phyloP scores from a whole-genome alignment of 2,329 filamentous ascomycete genomes.

The Alternaria gansuensis region DNA sequence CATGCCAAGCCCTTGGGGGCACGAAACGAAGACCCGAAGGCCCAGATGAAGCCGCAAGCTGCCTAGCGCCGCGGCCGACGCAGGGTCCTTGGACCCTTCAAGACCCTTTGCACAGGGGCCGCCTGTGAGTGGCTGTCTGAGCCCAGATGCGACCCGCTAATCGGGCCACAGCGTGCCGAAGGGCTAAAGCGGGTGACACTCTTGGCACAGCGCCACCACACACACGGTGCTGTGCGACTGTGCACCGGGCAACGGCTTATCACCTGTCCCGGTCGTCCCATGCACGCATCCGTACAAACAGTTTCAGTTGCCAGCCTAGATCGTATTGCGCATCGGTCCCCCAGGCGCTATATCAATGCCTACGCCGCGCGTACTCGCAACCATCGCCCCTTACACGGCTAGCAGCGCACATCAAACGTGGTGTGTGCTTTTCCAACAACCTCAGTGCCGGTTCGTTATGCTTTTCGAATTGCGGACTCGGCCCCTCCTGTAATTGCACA shows the following conservation, averaged over 20 bases:
- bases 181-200: not conserved
- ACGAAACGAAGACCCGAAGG: not conserved
- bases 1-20: slow-evolving; percentile 12
- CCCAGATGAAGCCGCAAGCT: slow-evolving; percentile 1
- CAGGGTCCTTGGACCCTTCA: slow-evolving; percentile 16
- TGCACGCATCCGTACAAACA: slow-evolving; percentile 12
- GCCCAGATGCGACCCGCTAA: slow-evolving; percentile 3
- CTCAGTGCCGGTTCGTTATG: not conserved
- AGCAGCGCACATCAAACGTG: slow-evolving; percentile 17
- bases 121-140: not conserved
- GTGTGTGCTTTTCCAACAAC: slow-evolving; percentile 9
- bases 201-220: not conserved
- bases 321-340: slow-evolving; percentile 18
- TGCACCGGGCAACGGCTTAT: slow-evolving; percentile 5
- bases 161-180: not conserved
- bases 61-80: not conserved
- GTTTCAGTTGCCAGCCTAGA: slow-evolving; percentile 14
- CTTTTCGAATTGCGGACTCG: slow-evolving; percentile 5
- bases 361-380: slow-evolving; percentile 22
- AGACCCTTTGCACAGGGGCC: not conserved
- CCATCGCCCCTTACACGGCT: slow-evolving; percentile 11
- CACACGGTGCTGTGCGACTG: not conserved
- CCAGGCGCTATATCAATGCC: slow-evolving; percentile 12
- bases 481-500: not conserved
- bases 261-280: slow-evolving; percentile 2